Evolutionary conservation across 2,329 filamentous ascomycete genomes (phyloP), one percentile per base, ranked within the genome.

Genomic region (Acephala macrosclerotiorum): DNA sequence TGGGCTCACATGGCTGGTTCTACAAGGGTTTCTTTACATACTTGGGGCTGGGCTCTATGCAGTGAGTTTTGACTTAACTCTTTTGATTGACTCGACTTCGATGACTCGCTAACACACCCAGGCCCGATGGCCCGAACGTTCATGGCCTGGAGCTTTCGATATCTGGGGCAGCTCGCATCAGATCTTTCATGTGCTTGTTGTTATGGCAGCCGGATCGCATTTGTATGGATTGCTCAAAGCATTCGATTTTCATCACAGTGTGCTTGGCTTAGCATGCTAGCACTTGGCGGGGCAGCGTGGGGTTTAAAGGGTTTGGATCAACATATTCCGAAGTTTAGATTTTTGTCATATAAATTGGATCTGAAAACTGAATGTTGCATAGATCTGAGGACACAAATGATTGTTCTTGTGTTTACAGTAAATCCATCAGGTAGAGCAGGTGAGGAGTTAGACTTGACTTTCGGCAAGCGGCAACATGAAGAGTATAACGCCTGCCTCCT

Each of bases 91-190:
- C 25, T 29, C 49, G 25, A n/a, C 14, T 26, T 61, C 33, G n/a
- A 33, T 22, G 40, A 33, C 25, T 51, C 64, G 51, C 65, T 70
- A 64, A 72, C 70, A 69, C 64, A 68, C 5, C 55, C 64, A 91
- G 89, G 83, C 87, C 61, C 89, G 96, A 42, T 89, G 95, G 79
- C 96, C 96, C 0, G 96, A 99, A 80, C 85, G 93, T 66, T 87
- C 85, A 74, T 86, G 82, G 53, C 96, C 95, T 0, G 92, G 93
- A 1, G 82, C 78, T 8, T 97, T 95, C 75, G 96, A 99, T 79
- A 92, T 97, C 60, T 92, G 92, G 87, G 95, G 96, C 42, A 94
- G 90, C 76, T 97, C 93, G 22, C 96, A 99, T 79, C 96, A 99
- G 80, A 91, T 99, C 70, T 99, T 99, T 78, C 96, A 99, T 80